phyloP scores from a whole-genome alignment of 108 stramenopile species.

The Chaetoceros tenuissimus region DNA sequence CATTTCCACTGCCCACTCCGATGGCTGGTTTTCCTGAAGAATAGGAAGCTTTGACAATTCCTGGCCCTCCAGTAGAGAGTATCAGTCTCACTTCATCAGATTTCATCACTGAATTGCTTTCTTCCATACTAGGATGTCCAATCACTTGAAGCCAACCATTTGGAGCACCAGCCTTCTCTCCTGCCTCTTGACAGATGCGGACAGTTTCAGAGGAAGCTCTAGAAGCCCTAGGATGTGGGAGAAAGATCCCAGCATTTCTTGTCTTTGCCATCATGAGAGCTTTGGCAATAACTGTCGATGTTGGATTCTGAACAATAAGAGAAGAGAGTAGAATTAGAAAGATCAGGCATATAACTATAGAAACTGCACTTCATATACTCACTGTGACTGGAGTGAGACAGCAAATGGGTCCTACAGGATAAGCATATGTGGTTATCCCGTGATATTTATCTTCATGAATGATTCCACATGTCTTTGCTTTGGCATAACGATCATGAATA shows the following conservation, averaged over 20 bases:
- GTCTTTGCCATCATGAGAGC: constrained; percentile 18
- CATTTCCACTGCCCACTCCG: constrained; percentile 23
- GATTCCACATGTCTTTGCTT: constrained; percentile 29
- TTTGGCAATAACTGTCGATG: constrained; percentile 28
- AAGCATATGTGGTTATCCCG: constrained; percentile 14
- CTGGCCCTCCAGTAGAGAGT: constrained; percentile 22
- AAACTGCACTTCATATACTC: too few relatives aligned
- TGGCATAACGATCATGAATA: constrained; percentile 26
- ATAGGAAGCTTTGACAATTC: constrained; percentile 26
- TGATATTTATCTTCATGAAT: constrained; percentile 16
- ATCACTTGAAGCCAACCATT: constrained; percentile 5
- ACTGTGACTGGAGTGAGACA: constrained; percentile 22
- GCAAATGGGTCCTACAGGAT: constrained; percentile 18
- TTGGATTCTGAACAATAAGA: too few relatives aligned
- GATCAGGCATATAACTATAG: too few relatives aligned
- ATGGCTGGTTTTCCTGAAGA: constrained; percentile 23
- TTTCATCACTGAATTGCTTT: constrained; percentile 20
- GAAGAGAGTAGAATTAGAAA: too few relatives aligned
- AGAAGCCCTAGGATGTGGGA: constrained; percentile 18
- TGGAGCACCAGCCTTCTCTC: constrained; percentile 16
- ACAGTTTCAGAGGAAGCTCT: constrained; percentile 13
- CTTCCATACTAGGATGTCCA: constrained; percentile 7
- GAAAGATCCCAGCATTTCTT: constrained; percentile 18
- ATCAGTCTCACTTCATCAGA: constrained; percentile 10
- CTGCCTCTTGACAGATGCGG: constrained; percentile 14